Base-by-base conservation (phyloP, 495 filamentous ascomycete genomes). In the Lophiostoma macrostomum region DNA sequence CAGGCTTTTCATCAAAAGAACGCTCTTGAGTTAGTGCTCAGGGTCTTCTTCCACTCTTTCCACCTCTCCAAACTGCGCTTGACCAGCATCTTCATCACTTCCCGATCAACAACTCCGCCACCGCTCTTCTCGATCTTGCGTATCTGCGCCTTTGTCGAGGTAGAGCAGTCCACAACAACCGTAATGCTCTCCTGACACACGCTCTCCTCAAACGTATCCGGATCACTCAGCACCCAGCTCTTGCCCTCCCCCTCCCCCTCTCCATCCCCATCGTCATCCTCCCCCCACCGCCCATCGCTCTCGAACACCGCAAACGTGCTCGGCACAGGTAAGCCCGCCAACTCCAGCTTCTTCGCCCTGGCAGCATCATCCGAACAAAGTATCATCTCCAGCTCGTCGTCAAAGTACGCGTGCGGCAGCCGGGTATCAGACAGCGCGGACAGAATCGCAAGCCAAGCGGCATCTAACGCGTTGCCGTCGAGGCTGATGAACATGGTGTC, bases 401-500 rank as follows among this genome's bases (percentile, higher is more conserved):
- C 90, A 87, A 88, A 97, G 70, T 80, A 83, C 11, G 90, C 90
- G 16, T 70, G 72, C 0, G 93, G 93, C n/a, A 98, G 67, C 46
- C 73, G 77, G 2, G 87, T 91, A 68, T 91, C 80, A 20, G 75
- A 74, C 43, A 98, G 70, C n/a, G 93, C 93, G 18, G 89, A 84
- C 29, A 95, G 57, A 4, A 95, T 76, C 11, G 89, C 82, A 0
- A 82, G 78, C 91, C 91, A 97, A 0, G 88, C 87, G 2, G 85
- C 86, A 56, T 97, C 91, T 60, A 97, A 90, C 12, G 88, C 79
- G 63, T 91, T 94, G 0, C 91, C 91, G 43, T 94, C 91, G 12
- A 95, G 79, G 0, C 88, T 91, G 46, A 96, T 83, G 66, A 94
- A 88, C 64, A 96, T 78, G 20, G 95, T 69, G 69, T 96, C 90